These are phyloP conservation scores for Phymatotrichopsis omnivora DNA, from an alignment of 2,329 filamentous ascomycete genomes.

Conservation along the genomic window DNA sequence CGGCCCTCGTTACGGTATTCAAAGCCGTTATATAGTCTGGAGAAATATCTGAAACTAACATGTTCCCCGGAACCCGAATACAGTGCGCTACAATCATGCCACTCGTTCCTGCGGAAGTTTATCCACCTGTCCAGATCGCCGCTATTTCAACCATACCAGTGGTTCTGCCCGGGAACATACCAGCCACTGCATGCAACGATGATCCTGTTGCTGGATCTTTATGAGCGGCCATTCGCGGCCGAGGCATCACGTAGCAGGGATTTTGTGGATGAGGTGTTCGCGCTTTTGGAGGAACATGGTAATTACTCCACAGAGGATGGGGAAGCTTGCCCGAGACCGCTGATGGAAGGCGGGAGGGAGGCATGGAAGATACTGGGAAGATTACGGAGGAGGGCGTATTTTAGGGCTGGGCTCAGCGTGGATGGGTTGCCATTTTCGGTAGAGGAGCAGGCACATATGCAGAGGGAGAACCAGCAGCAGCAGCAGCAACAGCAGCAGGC, in stretches of 20 bases:
- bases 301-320: constrained; percentile 21
- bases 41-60: neutral
- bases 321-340: constrained; percentile 21
- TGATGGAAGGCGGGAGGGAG: constrained; percentile 29
- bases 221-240: constrained; percentile 25
- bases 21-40: too few species aligned
- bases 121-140: constrained; percentile 28
- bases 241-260: constrained; percentile 23
- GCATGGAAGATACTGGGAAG: constrained; percentile 30
- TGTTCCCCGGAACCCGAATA: constrained; percentile 2
- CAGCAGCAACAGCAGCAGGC: constrained; percentile 1
- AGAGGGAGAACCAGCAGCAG: neutral
- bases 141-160: constrained; percentile 30
- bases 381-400: constrained; percentile 27
- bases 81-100: constrained; percentile 29
- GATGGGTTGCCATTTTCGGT: neutral
- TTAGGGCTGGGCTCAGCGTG: constrained; percentile 14
- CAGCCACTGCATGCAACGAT: constrained; percentile 31
- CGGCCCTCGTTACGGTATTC: too few species aligned
- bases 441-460: neutral
- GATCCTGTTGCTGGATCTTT: constrained; percentile 30
- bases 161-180: constrained; percentile 31
- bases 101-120: constrained; percentile 29
- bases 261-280: constrained; percentile 30
- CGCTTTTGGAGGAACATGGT: constrained; percentile 29